Conservation (phyloP, 345 rosid genomes). For the Corchorus olitorius region DNA sequence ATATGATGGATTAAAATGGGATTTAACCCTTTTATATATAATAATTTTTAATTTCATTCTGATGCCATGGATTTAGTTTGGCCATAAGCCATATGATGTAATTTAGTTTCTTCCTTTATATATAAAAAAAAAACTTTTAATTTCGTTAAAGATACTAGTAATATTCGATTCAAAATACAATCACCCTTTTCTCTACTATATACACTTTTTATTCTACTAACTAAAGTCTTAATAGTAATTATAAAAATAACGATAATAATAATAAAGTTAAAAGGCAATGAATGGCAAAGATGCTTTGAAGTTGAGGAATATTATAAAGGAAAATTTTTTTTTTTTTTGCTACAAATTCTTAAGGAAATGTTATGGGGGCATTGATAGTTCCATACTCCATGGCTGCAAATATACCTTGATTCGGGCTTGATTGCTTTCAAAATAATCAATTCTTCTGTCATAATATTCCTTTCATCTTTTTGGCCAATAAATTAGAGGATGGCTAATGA, state of each 20-base stretch:
- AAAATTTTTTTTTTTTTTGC: too few species aligned
- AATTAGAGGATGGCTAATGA: background rate
- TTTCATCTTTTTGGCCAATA: background rate
- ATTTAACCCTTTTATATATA: background rate
- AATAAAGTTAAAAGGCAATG: background rate
- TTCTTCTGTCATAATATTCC: background rate
- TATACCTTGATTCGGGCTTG: background rate
- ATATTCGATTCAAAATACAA: too few species aligned
- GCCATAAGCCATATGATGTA: too few species aligned
- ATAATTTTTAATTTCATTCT: too few species aligned
- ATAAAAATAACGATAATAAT: background rate
- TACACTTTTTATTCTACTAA: too few species aligned
- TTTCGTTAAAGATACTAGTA: too few species aligned
- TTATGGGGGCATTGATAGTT: background rate
- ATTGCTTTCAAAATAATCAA: background rate
- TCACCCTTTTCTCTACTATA: too few species aligned
- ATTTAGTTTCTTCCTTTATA: too few species aligned
- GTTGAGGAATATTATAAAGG: background rate
- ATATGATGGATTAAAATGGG: background rate
- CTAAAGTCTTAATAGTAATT: too few species aligned
- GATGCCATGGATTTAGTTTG: too few species aligned
- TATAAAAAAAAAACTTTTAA: too few species aligned
- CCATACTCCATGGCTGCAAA: slow-evolving; percentile 5
- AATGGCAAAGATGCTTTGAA: background rate
- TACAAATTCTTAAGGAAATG: too few species aligned